Percentiles rank a stretch among this genome's conserved stretches.
Evolutionary conservation across 306 rosid genomes (phyloP).

Genomic region (Lathyrus sativus): DNA sequence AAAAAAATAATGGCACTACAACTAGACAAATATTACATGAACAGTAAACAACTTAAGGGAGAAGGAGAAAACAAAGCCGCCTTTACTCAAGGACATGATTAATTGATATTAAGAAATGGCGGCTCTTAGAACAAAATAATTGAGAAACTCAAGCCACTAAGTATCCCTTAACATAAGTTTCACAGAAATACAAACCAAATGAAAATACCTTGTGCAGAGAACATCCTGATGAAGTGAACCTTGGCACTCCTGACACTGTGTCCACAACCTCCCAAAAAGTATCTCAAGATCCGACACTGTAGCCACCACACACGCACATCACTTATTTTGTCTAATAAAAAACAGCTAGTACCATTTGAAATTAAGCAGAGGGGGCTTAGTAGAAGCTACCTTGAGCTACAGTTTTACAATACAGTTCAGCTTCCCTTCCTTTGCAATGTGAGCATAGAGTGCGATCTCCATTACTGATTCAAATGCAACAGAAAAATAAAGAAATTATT

Average conservation of each 20-base stretch:
- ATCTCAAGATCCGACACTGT: constrained; percentile 90
- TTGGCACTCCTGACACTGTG: constrained; percentile 99
- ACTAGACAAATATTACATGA: constrained; percentile 7
- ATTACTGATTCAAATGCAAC: constrained; percentile 55
- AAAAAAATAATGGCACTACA: constrained; percentile 15
- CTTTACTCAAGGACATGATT: constrained; percentile 5
- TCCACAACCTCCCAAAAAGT: constrained; percentile 93
- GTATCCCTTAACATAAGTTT: constrained; percentile 17
- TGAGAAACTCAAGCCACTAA: constrained; percentile 19
- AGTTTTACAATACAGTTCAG: constrained; percentile 89
- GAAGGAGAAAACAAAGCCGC: not conserved
- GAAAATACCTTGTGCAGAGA: constrained; percentile 90
- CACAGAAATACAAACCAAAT: constrained; percentile 23
- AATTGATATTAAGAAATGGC: not conserved
- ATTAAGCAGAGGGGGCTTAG: constrained; percentile 19
- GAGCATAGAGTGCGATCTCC: constrained; percentile 64
- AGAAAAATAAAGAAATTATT: constrained; percentile 10
- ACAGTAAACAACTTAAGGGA: constrained; percentile 8
- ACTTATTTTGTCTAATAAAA: constrained; percentile 33
- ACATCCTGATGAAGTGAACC: constrained; percentile 99
- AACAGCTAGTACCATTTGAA: constrained; percentile 18
- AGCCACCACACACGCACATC: constrained; percentile 39
- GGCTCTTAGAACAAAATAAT: constrained; percentile 17
- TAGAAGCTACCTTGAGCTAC: constrained; percentile 65
- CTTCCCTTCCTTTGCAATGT: constrained; percentile 92